Conservation (phyloP, 495 filamentous ascomycete genomes). For the Evernia prunastri region DNA sequence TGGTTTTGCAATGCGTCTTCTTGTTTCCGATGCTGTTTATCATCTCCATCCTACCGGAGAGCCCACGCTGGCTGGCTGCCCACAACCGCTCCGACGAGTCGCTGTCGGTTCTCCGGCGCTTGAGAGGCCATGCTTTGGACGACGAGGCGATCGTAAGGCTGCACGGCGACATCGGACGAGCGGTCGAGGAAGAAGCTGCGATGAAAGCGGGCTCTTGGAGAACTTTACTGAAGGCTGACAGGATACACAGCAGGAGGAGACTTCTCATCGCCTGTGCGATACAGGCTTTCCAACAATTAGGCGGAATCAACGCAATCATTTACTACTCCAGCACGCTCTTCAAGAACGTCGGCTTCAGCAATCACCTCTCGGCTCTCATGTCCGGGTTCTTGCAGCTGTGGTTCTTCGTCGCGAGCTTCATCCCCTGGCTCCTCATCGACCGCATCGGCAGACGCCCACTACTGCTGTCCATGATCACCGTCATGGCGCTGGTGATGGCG, state of each 20-base stretch:
- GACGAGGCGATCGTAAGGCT: constrained; percentile 24
- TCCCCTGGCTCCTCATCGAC: constrained; percentile 31
- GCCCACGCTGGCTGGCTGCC: constrained; percentile 40
- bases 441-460: constrained; percentile 26
- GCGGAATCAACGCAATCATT: constrained; percentile 31
- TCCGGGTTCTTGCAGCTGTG: constrained; percentile 30
- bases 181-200: constrained; percentile 23
- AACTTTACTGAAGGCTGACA: constrained; percentile 30
- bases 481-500: constrained; percentile 29
- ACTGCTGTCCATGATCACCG: constrained; percentile 25
- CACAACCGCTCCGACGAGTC: constrained; percentile 36
- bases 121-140: constrained; percentile 26
- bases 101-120: constrained; percentile 32
- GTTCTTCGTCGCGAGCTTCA: constrained; percentile 31
- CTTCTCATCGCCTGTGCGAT: constrained; percentile 30
- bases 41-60: constrained; percentile 35
- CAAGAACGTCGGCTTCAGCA: constrained; percentile 25
- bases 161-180: constrained; percentile 27
- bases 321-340: constrained; percentile 29
- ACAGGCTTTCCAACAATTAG: constrained; percentile 36
- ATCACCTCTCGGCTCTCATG: constrained; percentile 26
- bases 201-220: constrained; percentile 27
- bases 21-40: constrained; percentile 33
- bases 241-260: constrained; percentile 26
- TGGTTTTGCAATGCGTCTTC: constrained; percentile 37